Evolutionary conservation across 768 basidiomycete genomes (phyloP).

Genomic region (Auriscalpium vulgare): DNA sequence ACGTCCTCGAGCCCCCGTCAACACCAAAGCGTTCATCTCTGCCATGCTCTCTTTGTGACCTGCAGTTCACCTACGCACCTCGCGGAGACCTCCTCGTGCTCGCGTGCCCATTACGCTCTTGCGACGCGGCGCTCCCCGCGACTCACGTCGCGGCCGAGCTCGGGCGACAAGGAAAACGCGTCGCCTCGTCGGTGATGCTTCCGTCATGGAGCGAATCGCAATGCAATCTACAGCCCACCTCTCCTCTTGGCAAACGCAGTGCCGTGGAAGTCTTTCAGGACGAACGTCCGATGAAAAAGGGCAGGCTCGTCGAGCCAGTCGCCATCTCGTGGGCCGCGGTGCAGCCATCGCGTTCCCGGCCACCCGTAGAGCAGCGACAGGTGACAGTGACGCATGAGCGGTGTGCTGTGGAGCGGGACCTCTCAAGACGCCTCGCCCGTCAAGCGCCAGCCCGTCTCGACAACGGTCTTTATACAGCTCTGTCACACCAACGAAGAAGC

Average conservation of each 20-base stretch:
- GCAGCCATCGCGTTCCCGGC: background rate
- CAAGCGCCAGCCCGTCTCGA: background rate
- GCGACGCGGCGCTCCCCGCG: conserved; percentile 11
- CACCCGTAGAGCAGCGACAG: background rate
- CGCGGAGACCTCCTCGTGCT: conserved; percentile 7
- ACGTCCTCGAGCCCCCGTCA: background rate
- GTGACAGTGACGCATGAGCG: background rate
- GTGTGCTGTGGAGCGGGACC: background rate
- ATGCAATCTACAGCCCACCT: conserved; percentile 26
- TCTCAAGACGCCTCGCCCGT: background rate
- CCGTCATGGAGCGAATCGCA: conserved; percentile 41
- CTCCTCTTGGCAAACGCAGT: conserved; percentile 38
- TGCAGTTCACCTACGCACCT: background rate
- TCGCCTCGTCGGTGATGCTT: conserved; percentile 32
- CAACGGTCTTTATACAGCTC: background rate
- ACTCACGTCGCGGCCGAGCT: conserved; percentile 21
- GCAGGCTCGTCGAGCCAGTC: background rate
- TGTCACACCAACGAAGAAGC: background rate
- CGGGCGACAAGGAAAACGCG: conserved; percentile 53
- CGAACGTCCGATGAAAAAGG: conserved; percentile 6
- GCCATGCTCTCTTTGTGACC: background rate
- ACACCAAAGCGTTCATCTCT: conserved; percentile 4
- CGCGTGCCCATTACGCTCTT: conserved; percentile 1
- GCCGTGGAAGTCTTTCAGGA: conserved; percentile 27
- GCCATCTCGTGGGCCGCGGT: no score